Conservation (phyloP, 352 stramenopile genomes). For the Phytophthora vignae region DNA sequence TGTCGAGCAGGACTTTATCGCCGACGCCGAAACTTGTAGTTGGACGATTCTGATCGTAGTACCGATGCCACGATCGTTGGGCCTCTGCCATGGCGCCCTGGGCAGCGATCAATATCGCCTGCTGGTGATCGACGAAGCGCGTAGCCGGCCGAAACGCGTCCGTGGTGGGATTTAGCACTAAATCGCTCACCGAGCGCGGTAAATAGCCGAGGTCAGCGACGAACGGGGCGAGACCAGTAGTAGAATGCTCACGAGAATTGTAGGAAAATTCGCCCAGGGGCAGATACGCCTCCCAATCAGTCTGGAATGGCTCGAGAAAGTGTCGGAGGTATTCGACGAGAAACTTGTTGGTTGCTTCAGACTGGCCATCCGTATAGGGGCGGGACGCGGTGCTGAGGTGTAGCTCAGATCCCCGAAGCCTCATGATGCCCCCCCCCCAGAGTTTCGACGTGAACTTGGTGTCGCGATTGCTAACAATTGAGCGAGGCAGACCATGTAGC, state of each 20-base stretch:
- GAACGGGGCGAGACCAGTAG: slow-evolving; percentile 7
- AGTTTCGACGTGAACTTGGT: not conserved
- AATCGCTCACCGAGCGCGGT: slow-evolving; percentile 12
- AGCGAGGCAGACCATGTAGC: not conserved
- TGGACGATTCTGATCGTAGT: slow-evolving; percentile 16
- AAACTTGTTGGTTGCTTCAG: not conserved
- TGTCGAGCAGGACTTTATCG: slow-evolving; percentile 14
- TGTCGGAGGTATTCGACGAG: slow-evolving; percentile 1
- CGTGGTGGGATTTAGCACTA: not conserved
- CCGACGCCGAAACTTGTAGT: not conserved
- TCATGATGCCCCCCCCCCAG: not conserved
- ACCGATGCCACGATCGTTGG: slow-evolving; percentile 5
- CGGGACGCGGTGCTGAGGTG: not conserved
- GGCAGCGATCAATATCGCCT: not conserved
- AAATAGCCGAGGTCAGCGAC: slow-evolving; percentile 13
- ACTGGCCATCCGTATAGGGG: not conserved
- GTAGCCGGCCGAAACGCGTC: not conserved
- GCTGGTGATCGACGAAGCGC: slow-evolving; percentile 4
- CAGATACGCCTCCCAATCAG: slow-evolving; percentile 3
- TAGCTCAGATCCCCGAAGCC: not conserved
- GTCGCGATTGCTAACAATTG: not conserved
- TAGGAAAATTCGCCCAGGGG: slow-evolving; percentile 14
- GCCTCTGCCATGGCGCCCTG: slow-evolving; percentile 11
- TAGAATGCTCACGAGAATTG: slow-evolving; percentile 10
- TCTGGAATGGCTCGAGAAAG: slow-evolving; percentile 8